Evolutionary conservation across 1,284 basidiomycete genomes (phyloP).

Genomic region (Somion occarium): DNA sequence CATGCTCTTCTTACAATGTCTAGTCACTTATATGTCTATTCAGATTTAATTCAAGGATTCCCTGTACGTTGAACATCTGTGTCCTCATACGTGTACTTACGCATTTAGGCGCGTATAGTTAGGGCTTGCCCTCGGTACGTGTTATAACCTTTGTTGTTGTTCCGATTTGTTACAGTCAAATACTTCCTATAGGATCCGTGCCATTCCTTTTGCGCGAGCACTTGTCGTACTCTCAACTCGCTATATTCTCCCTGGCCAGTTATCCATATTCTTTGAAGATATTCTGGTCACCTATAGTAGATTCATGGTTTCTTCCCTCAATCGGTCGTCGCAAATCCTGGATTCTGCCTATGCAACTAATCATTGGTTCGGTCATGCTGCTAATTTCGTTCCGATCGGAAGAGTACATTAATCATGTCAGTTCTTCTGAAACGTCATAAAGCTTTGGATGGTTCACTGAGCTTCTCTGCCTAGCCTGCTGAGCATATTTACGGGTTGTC

Average conservation of each 20-base stretch:
- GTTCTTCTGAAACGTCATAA: constrained; percentile 22
- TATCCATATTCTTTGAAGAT: constrained; percentile 99
- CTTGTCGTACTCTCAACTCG: constrained; percentile 95
- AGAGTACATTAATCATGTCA: constrained; percentile 77
- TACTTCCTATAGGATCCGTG: constrained; percentile 72
- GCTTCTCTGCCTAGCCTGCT: constrained; percentile 51
- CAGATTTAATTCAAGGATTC: constrained; percentile 92
- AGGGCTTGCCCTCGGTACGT: constrained; percentile 68
- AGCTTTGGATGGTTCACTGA: neutral
- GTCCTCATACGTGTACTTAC: constrained; percentile 3
- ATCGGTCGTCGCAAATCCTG: constrained; percentile 94
- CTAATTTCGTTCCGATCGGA: constrained; percentile 83
- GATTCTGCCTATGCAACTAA: constrained; percentile 96
- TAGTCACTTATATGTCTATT: constrained; percentile 9
- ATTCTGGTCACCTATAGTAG: constrained; percentile 97
- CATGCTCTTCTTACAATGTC: too few species aligned
- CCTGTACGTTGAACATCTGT: constrained; percentile 63
- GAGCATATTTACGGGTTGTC: constrained; percentile 84
- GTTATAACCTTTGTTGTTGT: neutral
- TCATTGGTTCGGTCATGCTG: constrained; percentile 87
- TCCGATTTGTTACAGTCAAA: neutral
- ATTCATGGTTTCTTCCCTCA: constrained; percentile 80
- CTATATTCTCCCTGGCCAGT: constrained; percentile 88
- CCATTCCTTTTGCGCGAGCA: constrained; percentile 95
- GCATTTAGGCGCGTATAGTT: constrained; percentile 37